Evolutionary conservation across 768 basidiomycete genomes (phyloP).

Genomic region (Kwoniella sp.): DNA sequence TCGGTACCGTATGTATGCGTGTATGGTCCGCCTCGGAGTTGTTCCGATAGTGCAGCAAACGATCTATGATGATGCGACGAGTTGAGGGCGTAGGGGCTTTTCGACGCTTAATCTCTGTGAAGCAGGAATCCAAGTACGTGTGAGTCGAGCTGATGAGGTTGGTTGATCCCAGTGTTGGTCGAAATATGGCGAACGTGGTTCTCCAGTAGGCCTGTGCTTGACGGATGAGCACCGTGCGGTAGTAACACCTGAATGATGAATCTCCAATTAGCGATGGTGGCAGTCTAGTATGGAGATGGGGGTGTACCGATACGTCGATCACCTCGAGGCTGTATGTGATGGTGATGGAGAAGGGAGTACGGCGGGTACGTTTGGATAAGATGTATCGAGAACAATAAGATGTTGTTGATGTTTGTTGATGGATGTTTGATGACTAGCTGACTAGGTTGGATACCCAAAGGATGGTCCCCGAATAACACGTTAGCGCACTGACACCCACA

Average conservation of each 20-base stretch:
- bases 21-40: too few species aligned
- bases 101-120: too few species aligned
- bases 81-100: too few species aligned
- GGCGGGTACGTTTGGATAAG: background rate
- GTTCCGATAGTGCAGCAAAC: too few species aligned
- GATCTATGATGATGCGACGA: too few species aligned
- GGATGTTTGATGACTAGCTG: too few species aligned
- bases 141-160: too few species aligned
- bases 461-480: background rate
- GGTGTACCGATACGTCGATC: background rate
- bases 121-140: too few species aligned
- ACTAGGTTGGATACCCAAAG: background rate
- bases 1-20: too few species aligned
- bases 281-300: background rate
- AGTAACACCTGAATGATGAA: background rate
- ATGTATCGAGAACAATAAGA: conserved; percentile 15
- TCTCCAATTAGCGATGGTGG: too few species aligned
- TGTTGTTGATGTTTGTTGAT: conserved; percentile 4
- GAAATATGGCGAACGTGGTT: too few species aligned
- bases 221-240: background rate
- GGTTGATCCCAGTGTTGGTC: too few species aligned
- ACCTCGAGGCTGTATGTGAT: background rate
- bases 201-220: background rate
- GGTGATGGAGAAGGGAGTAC: background rate
- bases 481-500: conserved; percentile 1